Conservation (phyloP, 2,329 filamentous ascomycete species). For the Alternaria viburni region DNA sequence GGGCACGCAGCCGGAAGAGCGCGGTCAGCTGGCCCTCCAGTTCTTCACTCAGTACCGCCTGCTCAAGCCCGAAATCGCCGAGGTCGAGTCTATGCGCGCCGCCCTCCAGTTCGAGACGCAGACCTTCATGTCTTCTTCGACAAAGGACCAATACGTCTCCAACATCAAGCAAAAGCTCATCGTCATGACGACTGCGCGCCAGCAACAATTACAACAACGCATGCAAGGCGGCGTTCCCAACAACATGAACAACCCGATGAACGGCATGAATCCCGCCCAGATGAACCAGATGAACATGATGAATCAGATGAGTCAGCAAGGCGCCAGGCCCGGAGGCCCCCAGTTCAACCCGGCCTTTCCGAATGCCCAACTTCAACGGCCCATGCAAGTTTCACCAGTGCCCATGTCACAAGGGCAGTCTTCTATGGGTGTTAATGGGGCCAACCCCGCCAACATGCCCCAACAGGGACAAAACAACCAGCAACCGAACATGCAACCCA, state of each 20-base stretch:
- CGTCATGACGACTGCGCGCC: slow-evolving; percentile 37
- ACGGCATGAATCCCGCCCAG: slow-evolving; percentile 39
- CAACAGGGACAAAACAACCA: slow-evolving; percentile 36
- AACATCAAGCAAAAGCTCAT: slow-evolving; percentile 40
- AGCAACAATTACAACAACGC: slow-evolving; percentile 36
- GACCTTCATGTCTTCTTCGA: slow-evolving; percentile 29
- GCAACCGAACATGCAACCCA: slow-evolving; percentile 42
- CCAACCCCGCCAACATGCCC: slow-evolving; percentile 19
- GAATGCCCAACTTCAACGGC: slow-evolving; percentile 57
- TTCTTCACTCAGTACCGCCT: slow-evolving; percentile 43
- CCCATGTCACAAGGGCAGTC: slow-evolving; percentile 44
- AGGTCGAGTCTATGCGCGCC: slow-evolving; percentile 35
- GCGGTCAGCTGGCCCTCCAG: slow-evolving; percentile 38
- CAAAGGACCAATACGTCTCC: slow-evolving; percentile 41
- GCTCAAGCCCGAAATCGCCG: slow-evolving; percentile 38
- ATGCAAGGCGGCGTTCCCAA: slow-evolving; percentile 29
- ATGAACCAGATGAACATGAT: slow-evolving; percentile 48
- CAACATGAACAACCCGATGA: slow-evolving; percentile 37
- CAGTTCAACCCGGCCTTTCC: slow-evolving; percentile 53
- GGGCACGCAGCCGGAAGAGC: slow-evolving; percentile 37
- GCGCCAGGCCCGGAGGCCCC: slow-evolving; percentile 47
- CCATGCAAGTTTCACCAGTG: slow-evolving; percentile 59
- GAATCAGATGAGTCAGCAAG: slow-evolving; percentile 44
- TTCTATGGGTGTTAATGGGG: slow-evolving; percentile 41
- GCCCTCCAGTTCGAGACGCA: slow-evolving; percentile 40